phyloP scores from a whole-genome alignment of 139 green algal species.

The Chlorella vulgaris region DNA sequence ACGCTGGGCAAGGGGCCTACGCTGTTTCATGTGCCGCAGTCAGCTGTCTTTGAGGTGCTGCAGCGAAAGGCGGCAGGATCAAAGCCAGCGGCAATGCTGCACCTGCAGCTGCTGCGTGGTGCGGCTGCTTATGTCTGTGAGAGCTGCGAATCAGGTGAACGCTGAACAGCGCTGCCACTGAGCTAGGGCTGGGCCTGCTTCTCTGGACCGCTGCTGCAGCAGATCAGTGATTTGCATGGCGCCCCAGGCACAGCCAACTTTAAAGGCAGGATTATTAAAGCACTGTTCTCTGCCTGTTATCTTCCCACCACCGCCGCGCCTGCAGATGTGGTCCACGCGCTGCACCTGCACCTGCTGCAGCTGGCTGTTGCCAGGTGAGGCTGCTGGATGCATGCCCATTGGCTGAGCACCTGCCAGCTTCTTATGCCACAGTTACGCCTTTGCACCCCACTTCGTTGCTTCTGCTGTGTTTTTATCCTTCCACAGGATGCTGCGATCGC shows the following conservation, averaged over 20 bases:
- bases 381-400: background rate
- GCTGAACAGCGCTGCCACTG: no score
- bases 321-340: constrained; percentile 31
- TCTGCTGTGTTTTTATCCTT: background rate
- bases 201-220: background rate
- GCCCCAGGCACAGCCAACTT: background rate
- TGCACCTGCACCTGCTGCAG: constrained; percentile 36
- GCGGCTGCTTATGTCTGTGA: background rate
- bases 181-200: background rate
- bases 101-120: background rate
- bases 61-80: background rate
- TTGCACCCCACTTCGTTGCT: background rate
- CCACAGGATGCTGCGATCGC: background rate
- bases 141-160: background rate
- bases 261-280: background rate
- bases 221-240: background rate
- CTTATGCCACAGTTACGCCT: background rate
- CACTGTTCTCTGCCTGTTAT: background rate
- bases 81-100: background rate
- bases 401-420: background rate
- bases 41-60: background rate
- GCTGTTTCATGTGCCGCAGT: constrained; percentile 65
- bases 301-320: background rate
- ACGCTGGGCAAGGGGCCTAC: constrained; percentile 76
- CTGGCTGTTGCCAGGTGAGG: constrained; percentile 27